These are phyloP conservation scores for Aspergillus hancockii DNA, from an alignment of 495 filamentous ascomycete genomes.

Conservation along the genomic window DNA sequence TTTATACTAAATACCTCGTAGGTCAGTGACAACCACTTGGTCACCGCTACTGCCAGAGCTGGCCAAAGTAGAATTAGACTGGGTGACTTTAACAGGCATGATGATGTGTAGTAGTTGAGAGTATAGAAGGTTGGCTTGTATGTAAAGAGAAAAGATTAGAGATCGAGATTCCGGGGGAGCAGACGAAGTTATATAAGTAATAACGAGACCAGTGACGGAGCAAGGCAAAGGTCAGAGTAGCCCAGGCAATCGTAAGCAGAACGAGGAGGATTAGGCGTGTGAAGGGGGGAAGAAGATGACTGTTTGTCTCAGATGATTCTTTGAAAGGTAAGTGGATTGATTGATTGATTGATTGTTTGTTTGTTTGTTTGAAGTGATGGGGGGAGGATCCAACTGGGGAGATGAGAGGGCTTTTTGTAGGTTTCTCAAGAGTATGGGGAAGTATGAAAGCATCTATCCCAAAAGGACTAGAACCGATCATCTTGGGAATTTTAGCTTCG, in stretches of 20 bases:
- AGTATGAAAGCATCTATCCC: conserved; percentile 14
- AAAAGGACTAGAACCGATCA: conserved; percentile 17
- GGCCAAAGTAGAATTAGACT: conserved; percentile 47
- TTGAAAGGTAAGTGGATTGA: conserved; percentile 10
- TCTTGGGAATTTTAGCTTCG: conserved; percentile 5
- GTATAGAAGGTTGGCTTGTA: not conserved
- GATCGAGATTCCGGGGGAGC: conserved; percentile 6
- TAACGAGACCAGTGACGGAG: conserved; percentile 15
- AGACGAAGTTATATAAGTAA: conserved; percentile 12
- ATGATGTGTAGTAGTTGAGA: conserved; percentile 14
- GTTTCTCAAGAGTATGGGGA: conserved; percentile 10
- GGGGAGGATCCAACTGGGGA: conserved; percentile 6
- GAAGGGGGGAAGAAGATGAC: not conserved
- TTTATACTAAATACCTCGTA: conserved; percentile 33
- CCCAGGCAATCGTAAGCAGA: conserved; percentile 1
- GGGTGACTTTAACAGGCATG: conserved; percentile 49
- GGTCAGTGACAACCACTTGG: conserved; percentile 37
- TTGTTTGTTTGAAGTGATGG: conserved; percentile 12
- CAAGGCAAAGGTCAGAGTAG: conserved; percentile 13
- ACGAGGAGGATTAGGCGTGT: not conserved
- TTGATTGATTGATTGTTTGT: no score
- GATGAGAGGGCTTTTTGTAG: conserved; percentile 15
- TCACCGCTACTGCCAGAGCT: conserved; percentile 43
- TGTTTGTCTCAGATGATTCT: conserved; percentile 2
- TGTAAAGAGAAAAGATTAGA: conserved; percentile 8